Evolutionary conservation across 495 filamentous ascomycete species (phyloP), one percentile per base, ranked within the genome.

Genomic region (Trichocladium antarcticum): DNA sequence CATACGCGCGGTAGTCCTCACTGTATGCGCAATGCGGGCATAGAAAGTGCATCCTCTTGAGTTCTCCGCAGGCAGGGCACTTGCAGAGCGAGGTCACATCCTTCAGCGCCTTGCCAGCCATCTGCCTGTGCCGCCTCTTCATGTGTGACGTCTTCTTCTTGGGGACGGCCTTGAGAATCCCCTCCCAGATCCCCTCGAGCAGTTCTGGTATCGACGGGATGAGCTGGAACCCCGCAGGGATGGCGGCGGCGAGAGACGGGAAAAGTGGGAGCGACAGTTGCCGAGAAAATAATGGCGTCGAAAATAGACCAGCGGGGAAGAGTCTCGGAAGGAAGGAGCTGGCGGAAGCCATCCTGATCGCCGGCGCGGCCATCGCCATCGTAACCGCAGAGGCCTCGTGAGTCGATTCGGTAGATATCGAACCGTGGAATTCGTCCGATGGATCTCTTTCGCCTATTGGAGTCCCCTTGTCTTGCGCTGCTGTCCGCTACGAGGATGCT

Each of bases 131-230:
- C 53, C 92, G 82, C 71, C 85, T 94, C 75, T 94, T 96, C 75
- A 85, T 87, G 66, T 99, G 85, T 20, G 90, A 95, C 9, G 89
- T 94, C 79, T 97, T 99, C 71, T 95, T 97, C 76, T 99, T 99
- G 9, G 92, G 92, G 6, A 95, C 92, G 4, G 92, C 92, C 53
- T 81, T 81, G 29, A 99, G 80, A 32, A 97, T 77, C 2, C 84
- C 87, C 52, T 95, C 93, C 86, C 90, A 97, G 51, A 99, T 75
- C 32, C 81, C 85, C 38, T 76, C 75, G 15, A 93, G 63, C 3
- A 92, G 55, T 11, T 63, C 67, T 11, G 68, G 67, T 64, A 77
- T 57, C 32, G 59, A 67, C 11, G 71, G 71, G n/a, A 74, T 54
- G 27, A 77, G 64, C 40, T 71, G 72, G 50, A 83, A 71, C n/a